A percentile compares a stretch with the other conserved stretches of the same genome.
Evolutionary conservation across 805 yeast genomes (phyloP).

Genomic region (Saturnispora hagleri): DNA sequence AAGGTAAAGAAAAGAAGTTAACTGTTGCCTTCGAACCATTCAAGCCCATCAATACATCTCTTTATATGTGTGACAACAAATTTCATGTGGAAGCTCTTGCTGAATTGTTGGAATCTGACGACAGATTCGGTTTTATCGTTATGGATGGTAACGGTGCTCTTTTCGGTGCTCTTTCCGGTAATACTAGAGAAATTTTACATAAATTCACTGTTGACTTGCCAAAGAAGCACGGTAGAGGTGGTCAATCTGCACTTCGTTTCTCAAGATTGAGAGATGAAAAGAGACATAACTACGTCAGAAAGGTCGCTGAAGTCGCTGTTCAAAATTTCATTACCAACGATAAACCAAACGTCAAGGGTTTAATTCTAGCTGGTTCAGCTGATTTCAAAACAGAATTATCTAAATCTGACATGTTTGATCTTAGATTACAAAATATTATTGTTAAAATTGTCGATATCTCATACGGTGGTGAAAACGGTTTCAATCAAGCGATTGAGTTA

Average conservation of each 20-base stretch:
- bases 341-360: constrained; percentile 88
- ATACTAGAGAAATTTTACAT: constrained; percentile 91
- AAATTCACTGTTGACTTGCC: constrained; percentile 97
- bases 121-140: constrained; percentile 92
- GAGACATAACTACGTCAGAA: constrained; percentile 96
- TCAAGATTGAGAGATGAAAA: constrained; percentile 98
- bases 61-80: constrained; percentile 93
- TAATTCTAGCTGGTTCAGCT: constrained; percentile 97
- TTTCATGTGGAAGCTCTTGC: constrained; percentile 96
- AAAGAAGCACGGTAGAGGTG: constrained; percentile 99
- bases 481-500: constrained; percentile 97
- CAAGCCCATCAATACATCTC: constrained; percentile 96
- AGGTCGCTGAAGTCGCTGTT: constrained; percentile 96
- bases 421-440: constrained; percentile 77
- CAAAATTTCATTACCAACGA: constrained; percentile 94
- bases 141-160: constrained; percentile 99
- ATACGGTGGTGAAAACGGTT: constrained; percentile 99
- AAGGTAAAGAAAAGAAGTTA: constrained; percentile 94
- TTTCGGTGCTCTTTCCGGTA: constrained; percentile 92
- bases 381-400: constrained; percentile 95
- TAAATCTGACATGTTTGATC: constrained; percentile 88
- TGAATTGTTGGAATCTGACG: constrained; percentile 90
- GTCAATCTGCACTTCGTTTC: constrained; percentile 99
- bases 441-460: constrained; percentile 93
- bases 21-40: constrained; percentile 98